Percentiles rank a stretch among this genome's conserved stretches.
Conservation (phyloP, 768 basidiomycete species). For the Xerocomellus intermedius region DNA sequence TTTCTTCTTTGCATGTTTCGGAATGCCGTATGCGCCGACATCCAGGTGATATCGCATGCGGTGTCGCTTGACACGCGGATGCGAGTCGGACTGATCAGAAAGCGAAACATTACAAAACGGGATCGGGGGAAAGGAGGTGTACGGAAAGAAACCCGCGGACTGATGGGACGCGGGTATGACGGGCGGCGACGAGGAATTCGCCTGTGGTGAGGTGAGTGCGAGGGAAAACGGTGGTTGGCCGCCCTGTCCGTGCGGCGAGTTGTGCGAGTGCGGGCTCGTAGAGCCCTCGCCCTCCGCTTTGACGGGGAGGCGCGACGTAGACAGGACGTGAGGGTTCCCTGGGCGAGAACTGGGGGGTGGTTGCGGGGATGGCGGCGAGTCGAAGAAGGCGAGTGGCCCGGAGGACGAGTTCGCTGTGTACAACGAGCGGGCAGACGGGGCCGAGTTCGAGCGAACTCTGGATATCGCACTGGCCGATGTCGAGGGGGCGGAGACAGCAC, state of each 20-base stretch:
- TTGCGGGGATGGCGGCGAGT: slow-evolving; percentile 36
- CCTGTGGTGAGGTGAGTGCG: slow-evolving; percentile 44
- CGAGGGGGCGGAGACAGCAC: slow-evolving; percentile 28
- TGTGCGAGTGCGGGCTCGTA: slow-evolving; percentile 28
- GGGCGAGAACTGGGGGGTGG: slow-evolving; percentile 42
- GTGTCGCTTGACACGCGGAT: slow-evolving; percentile 32
- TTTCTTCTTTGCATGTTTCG: slow-evolving; percentile 48
- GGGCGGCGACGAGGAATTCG: slow-evolving; percentile 32
- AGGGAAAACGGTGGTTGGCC: slow-evolving; percentile 39
- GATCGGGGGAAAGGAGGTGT: slow-evolving; percentile 33
- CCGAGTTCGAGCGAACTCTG: slow-evolving; percentile 46
- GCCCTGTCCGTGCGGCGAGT: slow-evolving; percentile 35
- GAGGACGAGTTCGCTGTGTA: slow-evolving; percentile 37
- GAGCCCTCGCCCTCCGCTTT: slow-evolving; percentile 48
- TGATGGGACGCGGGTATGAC: slow-evolving; percentile 30
- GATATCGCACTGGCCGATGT: slow-evolving; percentile 33
- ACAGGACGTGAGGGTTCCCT: slow-evolving; percentile 37
- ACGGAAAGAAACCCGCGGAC: slow-evolving; percentile 36
- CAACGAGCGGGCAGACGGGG: slow-evolving; percentile 40
- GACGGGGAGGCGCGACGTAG: slow-evolving; percentile 43
- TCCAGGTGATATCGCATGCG: slow-evolving; percentile 54
- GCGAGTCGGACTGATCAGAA: slow-evolving; percentile 27
- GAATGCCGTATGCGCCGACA: slow-evolving; percentile 82
- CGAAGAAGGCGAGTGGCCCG: slow-evolving; percentile 41
- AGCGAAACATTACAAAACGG: slow-evolving; percentile 28